A percentile compares a stretch with the other conserved stretches of the same genome.
phyloP scores from a whole-genome alignment of 345 rosid species.

The Eucalyptus marginata region DNA sequence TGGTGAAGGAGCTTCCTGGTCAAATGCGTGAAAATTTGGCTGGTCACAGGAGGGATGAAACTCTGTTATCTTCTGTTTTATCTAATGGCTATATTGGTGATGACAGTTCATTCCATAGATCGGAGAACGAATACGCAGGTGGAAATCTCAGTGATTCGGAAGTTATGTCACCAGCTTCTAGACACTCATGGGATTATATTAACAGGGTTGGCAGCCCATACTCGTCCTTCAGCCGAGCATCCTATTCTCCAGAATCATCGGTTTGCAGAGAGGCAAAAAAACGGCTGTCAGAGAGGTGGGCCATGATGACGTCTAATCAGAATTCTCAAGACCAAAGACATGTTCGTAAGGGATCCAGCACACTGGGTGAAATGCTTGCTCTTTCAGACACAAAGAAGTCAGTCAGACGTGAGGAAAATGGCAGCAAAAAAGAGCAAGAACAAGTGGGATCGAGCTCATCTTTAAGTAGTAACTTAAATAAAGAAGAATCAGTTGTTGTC shows the following conservation, averaged over 20 bases:
- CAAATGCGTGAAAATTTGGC: constrained; percentile 37
- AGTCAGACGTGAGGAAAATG: constrained; percentile 21
- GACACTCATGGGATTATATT: constrained; percentile 83
- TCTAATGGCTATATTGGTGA: constrained; percentile 82
- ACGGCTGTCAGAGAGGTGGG: constrained; percentile 94
- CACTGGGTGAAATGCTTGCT: constrained; percentile 95
- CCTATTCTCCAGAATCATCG: constrained; percentile 86
- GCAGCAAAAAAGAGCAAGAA: constrained; percentile 21
- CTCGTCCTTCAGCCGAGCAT: constrained; percentile 58
- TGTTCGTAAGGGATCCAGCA: constrained; percentile 51
- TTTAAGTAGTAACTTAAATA: constrained; percentile 20
- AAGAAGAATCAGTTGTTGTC: constrained; percentile 23
- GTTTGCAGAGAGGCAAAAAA: constrained; percentile 72
- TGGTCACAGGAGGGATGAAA: constrained; percentile 65
- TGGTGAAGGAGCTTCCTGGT: constrained; percentile 42
- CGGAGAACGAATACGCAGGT: constrained; percentile 37
- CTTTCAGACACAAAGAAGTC: constrained; percentile 48
- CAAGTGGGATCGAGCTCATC: constrained; percentile 40
- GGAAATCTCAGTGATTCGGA: constrained; percentile 74
- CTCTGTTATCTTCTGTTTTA: constrained; percentile 67
- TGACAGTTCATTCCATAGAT: constrained; percentile 76
- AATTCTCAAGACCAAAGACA: constrained; percentile 36
- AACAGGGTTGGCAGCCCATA: constrained; percentile 61
- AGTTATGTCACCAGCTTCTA: constrained; percentile 60
- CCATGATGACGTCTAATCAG: constrained; percentile 64